A percentile compares a stretch with the other conserved stretches of the same genome.
Conservation (phyloP, 345 rosid genomes). For the Melaleuca quinquenervia region DNA sequence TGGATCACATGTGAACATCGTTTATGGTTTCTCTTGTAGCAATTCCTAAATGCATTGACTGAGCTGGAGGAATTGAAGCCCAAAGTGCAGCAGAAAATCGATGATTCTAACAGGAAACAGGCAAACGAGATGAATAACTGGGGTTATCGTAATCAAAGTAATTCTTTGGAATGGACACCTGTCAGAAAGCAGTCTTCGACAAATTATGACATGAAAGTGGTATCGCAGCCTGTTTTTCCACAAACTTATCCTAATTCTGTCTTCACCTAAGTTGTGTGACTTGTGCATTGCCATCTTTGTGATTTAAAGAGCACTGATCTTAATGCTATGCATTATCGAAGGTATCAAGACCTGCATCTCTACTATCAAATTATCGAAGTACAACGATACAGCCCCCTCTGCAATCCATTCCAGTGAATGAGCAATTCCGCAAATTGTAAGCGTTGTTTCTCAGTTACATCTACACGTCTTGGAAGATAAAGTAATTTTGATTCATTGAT, state of each 20-base stretch:
- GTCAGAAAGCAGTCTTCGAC: slow-evolving; percentile 28
- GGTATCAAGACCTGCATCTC: slow-evolving; percentile 37
- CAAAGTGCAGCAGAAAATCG: slow-evolving; percentile 48
- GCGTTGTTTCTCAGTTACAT: slow-evolving; percentile 2
- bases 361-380: slow-evolving; percentile 31
- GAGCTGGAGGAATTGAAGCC: slow-evolving; percentile 92
- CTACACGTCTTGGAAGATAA: not conserved
- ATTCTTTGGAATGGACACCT: slow-evolving; percentile 31
- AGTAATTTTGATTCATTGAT: not conserved
- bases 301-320: not conserved
- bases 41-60: slow-evolving; percentile 44
- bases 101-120: slow-evolving; percentile 40
- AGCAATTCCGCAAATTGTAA: slow-evolving; percentile 57
- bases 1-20: not conserved
- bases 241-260: not conserved
- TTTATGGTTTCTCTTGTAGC: slow-evolving; percentile 29
- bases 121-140: slow-evolving; percentile 22
- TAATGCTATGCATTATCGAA: slow-evolving; percentile 7
- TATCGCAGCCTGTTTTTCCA: slow-evolving; percentile 1
- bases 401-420: slow-evolving; percentile 33
- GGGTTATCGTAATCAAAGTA: slow-evolving; percentile 22
- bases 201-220: slow-evolving; percentile 40
- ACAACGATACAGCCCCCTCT: slow-evolving; percentile 30
- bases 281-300: not conserved
- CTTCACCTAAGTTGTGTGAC: not conserved